Evolutionary conservation across 768 basidiomycete species (phyloP), one percentile per base, ranked within the genome.

Genomic region (Lactarius sanguifluus): DNA sequence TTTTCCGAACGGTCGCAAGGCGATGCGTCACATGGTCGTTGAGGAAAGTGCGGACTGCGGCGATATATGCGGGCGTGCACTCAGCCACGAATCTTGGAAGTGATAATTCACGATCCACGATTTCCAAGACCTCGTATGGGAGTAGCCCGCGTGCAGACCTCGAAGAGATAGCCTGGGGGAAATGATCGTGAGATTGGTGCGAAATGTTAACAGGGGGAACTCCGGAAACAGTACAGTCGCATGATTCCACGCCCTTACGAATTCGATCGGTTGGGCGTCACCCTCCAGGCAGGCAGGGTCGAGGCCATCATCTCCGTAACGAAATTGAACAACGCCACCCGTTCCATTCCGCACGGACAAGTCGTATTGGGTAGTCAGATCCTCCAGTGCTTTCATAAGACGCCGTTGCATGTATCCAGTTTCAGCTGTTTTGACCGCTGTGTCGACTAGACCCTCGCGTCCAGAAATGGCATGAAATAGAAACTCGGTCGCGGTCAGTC

Each of bases 351-450:
- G 86, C 28, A 99, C 96, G 10, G 94, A 94, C 28, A 94, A 78
- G 77, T 99, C 97, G 75, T 99, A 99, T 64, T 96, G 94, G 0
- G 92, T 94, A 3, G 93, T 94, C 43, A 99, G 80, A 79, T 99
- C 97, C 75, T 99, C 97, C 70, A 99, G 78, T 2, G 96, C 96
- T 76, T 99, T 99, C 97, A 99, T 98, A 68, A 99, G 77, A 64
- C 97, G 92, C 59, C 97, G 87, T 74, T 96, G 94, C 96, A 99
- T 99, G 79, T 99, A 99, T 50, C 97, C 97, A 1, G 97, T 99
- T 77, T 99, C 97, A 16, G 97, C 97, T 0, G 97, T 99, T 79
- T 99, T 99, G 78, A 99, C 97, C 30, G 97, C 97, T 0, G 97
- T 99, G 79, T 99, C 97, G 73, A 99, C 96, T 61, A 99, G 79